Conservation (phyloP, 768 basidiomycete genomes). For the Scleroderma bovista region DNA sequence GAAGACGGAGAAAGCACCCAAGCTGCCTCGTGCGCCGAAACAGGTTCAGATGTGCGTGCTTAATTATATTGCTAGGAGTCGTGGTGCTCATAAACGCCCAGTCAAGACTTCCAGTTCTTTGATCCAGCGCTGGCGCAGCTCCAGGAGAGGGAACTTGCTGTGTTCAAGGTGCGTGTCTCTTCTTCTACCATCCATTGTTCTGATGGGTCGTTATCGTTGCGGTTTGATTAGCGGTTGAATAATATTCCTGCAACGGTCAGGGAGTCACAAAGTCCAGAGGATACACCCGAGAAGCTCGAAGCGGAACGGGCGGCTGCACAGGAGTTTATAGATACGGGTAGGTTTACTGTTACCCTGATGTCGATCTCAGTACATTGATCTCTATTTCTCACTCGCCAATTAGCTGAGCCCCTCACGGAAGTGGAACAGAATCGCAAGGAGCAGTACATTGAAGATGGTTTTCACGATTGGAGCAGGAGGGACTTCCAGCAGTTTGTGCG, state of each 20-base stretch:
- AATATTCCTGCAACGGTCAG: conserved; percentile 59
- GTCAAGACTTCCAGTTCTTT: conserved; percentile 97
- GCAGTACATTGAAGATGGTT: conserved; percentile 67
- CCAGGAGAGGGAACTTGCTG: conserved; percentile 83
- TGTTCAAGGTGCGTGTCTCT: conserved; percentile 54
- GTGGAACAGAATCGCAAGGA: conserved; percentile 84
- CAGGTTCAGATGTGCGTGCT: conserved; percentile 70
- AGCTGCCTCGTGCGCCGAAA: conserved; percentile 81
- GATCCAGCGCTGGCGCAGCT: conserved; percentile 71
- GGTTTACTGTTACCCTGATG: conserved; percentile 1
- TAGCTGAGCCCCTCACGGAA: conserved; percentile 87
- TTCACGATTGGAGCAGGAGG: conserved; percentile 86
- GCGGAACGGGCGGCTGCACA: conserved; percentile 76
- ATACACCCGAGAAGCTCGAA: conserved; percentile 81
- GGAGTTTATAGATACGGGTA: conserved; percentile 83
- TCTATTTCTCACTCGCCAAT: not conserved
- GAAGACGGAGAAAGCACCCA: conserved; percentile 77
- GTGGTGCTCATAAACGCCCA: no score
- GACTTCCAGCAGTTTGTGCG: conserved; percentile 92
- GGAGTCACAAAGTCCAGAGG: conserved; percentile 63
- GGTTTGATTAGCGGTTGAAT: conserved; percentile 46
- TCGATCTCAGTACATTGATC: not conserved
- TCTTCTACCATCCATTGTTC: not conserved
- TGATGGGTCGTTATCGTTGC: not conserved
- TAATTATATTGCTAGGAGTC: not conserved